Percentiles rank a stretch among this genome's conserved stretches.
These are phyloP conservation scores for Fragilaria radians DNA, from an alignment of 108 stramenopile species.

Conservation along the genomic window DNA sequence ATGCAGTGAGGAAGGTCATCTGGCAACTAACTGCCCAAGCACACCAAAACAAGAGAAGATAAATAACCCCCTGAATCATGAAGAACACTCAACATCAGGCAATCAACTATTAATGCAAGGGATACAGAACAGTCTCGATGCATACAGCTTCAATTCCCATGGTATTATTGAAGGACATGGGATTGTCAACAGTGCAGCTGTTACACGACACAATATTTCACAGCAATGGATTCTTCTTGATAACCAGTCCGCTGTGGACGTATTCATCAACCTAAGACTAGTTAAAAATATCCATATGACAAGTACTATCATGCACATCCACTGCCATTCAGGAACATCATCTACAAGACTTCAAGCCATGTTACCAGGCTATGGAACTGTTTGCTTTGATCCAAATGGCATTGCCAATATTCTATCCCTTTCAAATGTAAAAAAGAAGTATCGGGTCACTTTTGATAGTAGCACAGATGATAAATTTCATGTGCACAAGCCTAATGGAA, in stretches of 20 bases:
- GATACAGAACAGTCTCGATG: no score
- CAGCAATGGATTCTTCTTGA: slow-evolving; percentile 30
- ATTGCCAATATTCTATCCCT: slow-evolving; percentile 40
- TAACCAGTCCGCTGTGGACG: slow-evolving; percentile 23
- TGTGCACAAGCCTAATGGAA: slow-evolving; percentile 7
- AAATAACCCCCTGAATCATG: no score
- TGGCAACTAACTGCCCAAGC: no score
- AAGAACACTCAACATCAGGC: no score
- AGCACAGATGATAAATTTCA: neutral
- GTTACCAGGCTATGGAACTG: slow-evolving; percentile 17
- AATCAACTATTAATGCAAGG: no score
- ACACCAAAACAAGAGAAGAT: no score
- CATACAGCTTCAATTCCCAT: no score
- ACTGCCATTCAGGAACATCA: slow-evolving; percentile 21
- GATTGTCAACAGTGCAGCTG: no score
- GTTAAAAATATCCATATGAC: slow-evolving; percentile 23
- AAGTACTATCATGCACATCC: neutral
- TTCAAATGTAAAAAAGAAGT: slow-evolving; percentile 5
- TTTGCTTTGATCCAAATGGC: slow-evolving; percentile 33
- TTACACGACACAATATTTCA: no score
- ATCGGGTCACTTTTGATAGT: slow-evolving; percentile 21
- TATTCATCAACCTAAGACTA: slow-evolving; percentile 16
- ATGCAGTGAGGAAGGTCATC: no score
- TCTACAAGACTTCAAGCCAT: slow-evolving; percentile 10
- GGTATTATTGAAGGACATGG: no score